phyloP scores from a whole-genome alignment of 2,329 filamentous ascomycete genomes.

The Macrophomina pseudophaseolina region DNA sequence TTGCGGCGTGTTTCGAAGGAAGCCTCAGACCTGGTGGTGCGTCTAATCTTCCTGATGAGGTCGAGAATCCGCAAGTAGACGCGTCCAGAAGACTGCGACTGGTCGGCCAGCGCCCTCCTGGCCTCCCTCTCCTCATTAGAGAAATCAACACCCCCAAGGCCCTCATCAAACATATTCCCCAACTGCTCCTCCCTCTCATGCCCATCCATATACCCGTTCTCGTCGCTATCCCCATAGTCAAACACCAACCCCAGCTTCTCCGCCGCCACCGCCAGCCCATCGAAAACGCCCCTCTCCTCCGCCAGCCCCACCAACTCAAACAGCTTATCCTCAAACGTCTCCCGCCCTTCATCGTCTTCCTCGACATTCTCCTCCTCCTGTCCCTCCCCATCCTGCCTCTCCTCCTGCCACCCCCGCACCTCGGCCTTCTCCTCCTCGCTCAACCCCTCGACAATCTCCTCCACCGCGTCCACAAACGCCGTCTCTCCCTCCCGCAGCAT shows the following conservation, averaged over 20 bases:
- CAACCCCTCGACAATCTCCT: background rate
- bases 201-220: background rate
- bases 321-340: conserved; percentile 7
- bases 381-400: background rate
- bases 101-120: background rate
- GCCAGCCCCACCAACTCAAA: conserved; percentile 6
- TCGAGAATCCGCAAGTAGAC: background rate
- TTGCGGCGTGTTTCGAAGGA: background rate
- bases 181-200: background rate
- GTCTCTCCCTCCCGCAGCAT: background rate
- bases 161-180: background rate
- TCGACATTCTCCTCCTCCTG: background rate
- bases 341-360: background rate
- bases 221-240: conserved; percentile 1
- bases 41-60: background rate
- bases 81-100: background rate
- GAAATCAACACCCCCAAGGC: background rate
- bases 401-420: background rate
- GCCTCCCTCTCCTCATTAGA: background rate
- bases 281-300: background rate
- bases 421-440: conserved; percentile 9
- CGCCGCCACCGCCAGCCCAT: background rate
- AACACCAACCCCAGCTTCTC: conserved; percentile 1
- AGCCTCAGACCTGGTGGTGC: no score
- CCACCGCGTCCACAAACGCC: background rate